Evolutionary conservation across 2,329 filamentous ascomycete species (phyloP).

Genomic region (Sporothrix luriei): DNA sequence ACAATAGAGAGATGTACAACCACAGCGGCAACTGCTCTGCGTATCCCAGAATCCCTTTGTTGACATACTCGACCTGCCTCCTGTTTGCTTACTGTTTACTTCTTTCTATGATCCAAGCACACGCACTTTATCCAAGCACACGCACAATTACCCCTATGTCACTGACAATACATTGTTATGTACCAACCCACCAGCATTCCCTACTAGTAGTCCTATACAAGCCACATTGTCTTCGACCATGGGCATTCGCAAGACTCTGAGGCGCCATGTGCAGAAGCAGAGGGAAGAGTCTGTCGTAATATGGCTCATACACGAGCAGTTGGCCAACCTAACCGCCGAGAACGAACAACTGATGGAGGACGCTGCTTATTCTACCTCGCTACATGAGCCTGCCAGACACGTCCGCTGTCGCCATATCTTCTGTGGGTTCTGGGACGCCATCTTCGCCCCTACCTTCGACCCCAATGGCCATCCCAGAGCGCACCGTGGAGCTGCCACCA

Average conservation of each 20-base stretch:
- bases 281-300: neutral
- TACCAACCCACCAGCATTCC: neutral
- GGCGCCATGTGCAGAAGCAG: neutral
- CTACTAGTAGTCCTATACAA: neutral
- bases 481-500: neutral
- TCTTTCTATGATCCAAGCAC: neutral
- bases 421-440: neutral
- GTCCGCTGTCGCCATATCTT: neutral
- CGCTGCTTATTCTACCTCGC: neutral
- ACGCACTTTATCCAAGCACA: neutral
- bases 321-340: neutral
- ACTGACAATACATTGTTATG: too few relatives aligned
- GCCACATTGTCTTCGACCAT: neutral
- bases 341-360: neutral
- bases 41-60: neutral
- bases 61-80: too few relatives aligned
- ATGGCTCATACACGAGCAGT: neutral
- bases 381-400: neutral
- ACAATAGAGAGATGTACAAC: neutral
- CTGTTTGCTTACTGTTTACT: too few relatives aligned
- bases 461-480: neutral
- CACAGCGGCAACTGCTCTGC: neutral
- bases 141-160: neutral
- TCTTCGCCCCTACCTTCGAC: neutral
- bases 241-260: neutral